Evolutionary conservation across 78 protist genomes (phyloP).

Genomic region (Dictyostelium firmibasis): DNA sequence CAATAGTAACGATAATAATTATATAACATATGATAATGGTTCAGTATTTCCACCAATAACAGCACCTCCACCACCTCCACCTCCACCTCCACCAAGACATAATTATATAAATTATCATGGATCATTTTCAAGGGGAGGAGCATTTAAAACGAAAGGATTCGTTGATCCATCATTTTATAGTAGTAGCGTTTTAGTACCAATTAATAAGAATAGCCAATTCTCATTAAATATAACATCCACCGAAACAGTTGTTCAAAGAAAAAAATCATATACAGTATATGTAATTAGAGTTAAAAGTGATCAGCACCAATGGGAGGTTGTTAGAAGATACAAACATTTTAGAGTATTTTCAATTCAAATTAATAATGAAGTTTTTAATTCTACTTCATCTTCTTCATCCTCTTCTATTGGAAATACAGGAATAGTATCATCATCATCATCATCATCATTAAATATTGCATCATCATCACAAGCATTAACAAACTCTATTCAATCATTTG

Average conservation of each 20-base stretch:
- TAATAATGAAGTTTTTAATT: conserved; percentile 15
- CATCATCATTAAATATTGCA: background rate
- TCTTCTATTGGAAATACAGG: background rate
- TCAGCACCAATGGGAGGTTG: conserved; percentile 42
- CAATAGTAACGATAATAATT: too few species aligned
- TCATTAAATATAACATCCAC: conserved; percentile 20
- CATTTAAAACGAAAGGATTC: conserved; percentile 10
- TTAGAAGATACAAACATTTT: conserved; percentile 70
- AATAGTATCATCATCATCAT: background rate
- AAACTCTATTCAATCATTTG: conserved; percentile 22
- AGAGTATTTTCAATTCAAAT: conserved; percentile 59
- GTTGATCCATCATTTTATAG: conserved; percentile 33
- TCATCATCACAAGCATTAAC: background rate
- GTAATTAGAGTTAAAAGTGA: conserved; percentile 50
- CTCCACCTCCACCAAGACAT: background rate
- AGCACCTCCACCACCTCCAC: background rate
- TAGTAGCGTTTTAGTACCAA: conserved; percentile 46
- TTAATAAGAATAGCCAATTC: conserved; percentile 21
- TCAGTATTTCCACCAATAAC: background rate
- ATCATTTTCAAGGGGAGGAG: conserved; percentile 50
- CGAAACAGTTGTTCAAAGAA: conserved; percentile 27
- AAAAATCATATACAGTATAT: conserved; percentile 69
- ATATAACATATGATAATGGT: too few species aligned
- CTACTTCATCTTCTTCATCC: background rate
- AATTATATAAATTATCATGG: conserved; percentile 23